Base-by-base conservation (phyloP, 306 rosid species). In the Trifolium subterraneum region DNA sequence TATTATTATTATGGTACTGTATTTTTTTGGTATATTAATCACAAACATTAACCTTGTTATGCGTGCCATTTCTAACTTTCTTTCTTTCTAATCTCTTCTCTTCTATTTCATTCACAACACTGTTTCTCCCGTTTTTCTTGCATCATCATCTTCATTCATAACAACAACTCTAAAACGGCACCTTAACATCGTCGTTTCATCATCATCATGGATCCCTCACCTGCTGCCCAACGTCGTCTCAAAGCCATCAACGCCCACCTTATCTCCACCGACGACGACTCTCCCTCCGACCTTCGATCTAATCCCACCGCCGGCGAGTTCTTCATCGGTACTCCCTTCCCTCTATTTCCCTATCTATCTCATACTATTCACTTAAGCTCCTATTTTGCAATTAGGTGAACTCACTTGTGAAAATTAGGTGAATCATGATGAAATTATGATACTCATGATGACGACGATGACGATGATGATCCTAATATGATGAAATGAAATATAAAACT, bases 261-360 rank as follows among this genome's bases (percentile, higher is more conserved):
- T 60, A 20, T 66, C 81, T 2, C 88, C 71, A 20, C 77, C 79
- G 79, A 72, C 8, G 80, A 18, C 1, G 92, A 88, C 14, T 73
- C 87, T 42, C 15, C 68, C 9, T 81, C 90, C 54, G 81, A 78
- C 78, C 92, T 94, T 75, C 93, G 76, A 18, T 71, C 81, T 0
- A 87, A 83, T 35, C 80, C 86, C 27, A 90, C 99, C 42, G 83
- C 95, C 76, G 97, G 73, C 84, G 95, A 94, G 84, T 92, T 94
- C 69, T 70, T 76, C 35, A 78, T 77, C 54, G 97, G 99, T 94
- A 64, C 64, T 41, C 72, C 38, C 84, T 38, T 27, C n/a, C n/a
- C n/a, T 2, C 2, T 2, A 1, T 2, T 23, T 23, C 2, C 25
- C 56, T 70, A 58, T 10, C 8, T 27, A 13, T 67, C 12, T 74